Base-by-base conservation (phyloP, 2,329 filamentous ascomycete species). In the Teratosphaeria gauchensis region DNA sequence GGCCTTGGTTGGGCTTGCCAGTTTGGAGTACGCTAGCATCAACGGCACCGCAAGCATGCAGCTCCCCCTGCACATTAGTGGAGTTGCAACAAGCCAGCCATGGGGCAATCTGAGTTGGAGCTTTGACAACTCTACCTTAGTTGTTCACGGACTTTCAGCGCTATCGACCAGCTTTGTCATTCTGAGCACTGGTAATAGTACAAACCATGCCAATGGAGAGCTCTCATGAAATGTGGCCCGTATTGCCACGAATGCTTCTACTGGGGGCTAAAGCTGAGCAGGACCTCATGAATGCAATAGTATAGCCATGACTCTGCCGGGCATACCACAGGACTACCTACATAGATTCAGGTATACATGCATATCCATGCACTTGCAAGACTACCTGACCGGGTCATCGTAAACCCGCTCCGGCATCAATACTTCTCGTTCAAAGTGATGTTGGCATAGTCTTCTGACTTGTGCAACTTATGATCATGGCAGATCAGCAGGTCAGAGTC, bases 151-250 rank as follows among this genome's bases (percentile, higher is more conserved):
- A 9, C 56, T 67, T 5, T 54, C 53, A 12, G 65, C 62, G 6
- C 51, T 68, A 32, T 61, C 61, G 2, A 67, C 66, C 1, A 66
- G 65, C 52, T 62, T 68, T 31, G 57, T 69, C 6, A 58, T 67
- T 4, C 53, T 67, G 24, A 59, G 63, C 21, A 42, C 32, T 28
- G n/a, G 19, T 38, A 19, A 48, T 4, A n/a, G 9, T 21, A 21
- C 16, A 48, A 8, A 21, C 19, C 42, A 19, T 48, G n/a, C 5
- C 21, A 21, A 16, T 19, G 42, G n/a, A 21, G 42, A 48, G 42
- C 42, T 48, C 16, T 19, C 21, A 14, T 42, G 12, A 16, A n/a
- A n/a, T 42, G 4, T 14, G 2, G n/a, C n/a, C 11, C 42, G 21
- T 1, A 19, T 21, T 19, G 42, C 16, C 0, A 19, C n/a, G 1